A percentile compares a stretch with the other conserved stretches of the same genome.
Evolutionary conservation across 2,329 filamentous ascomycete species (phyloP).

Genomic region (Emericellopsis atlantica): DNA sequence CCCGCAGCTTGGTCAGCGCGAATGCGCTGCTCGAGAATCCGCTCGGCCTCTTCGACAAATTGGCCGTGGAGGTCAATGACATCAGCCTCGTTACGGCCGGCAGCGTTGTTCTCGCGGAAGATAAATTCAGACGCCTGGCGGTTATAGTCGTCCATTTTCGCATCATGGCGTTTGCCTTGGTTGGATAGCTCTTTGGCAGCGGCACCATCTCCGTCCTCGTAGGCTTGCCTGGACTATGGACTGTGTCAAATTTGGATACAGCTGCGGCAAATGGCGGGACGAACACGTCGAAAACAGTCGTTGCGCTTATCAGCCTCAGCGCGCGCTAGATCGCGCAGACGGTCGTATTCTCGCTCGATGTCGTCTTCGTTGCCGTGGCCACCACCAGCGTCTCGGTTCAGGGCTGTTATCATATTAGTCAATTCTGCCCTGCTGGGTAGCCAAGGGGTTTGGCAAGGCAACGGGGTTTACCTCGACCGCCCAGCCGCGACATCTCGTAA

Average conservation of each 20-base stretch:
- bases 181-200: conserved; percentile 74
- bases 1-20: conserved; percentile 60
- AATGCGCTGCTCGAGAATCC: conserved; percentile 79
- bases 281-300: conserved; percentile 61
- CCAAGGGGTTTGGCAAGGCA: conserved; percentile 1
- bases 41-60: conserved; percentile 88
- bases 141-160: conserved; percentile 80
- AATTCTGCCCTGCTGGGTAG: background rate
- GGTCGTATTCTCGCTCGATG: conserved; percentile 81
- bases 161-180: conserved; percentile 73
- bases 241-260: background rate
- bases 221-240: conserved; percentile 64
- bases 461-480: conserved; percentile 26
- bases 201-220: conserved; percentile 70
- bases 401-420: background rate
- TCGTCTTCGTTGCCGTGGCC: conserved; percentile 55
- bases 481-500: conserved; percentile 29
- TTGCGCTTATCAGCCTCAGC: conserved; percentile 69
- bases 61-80: conserved; percentile 92
- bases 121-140: conserved; percentile 86
- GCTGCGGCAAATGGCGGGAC: conserved; percentile 7
- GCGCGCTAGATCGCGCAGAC: conserved; percentile 71
- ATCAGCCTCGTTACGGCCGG: conserved; percentile 61
- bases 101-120: conserved; percentile 86
- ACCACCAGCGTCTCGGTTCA: conserved; percentile 47